Conservation (phyloP, 257 asterid species). For the Solanum pinnatisectum region DNA sequence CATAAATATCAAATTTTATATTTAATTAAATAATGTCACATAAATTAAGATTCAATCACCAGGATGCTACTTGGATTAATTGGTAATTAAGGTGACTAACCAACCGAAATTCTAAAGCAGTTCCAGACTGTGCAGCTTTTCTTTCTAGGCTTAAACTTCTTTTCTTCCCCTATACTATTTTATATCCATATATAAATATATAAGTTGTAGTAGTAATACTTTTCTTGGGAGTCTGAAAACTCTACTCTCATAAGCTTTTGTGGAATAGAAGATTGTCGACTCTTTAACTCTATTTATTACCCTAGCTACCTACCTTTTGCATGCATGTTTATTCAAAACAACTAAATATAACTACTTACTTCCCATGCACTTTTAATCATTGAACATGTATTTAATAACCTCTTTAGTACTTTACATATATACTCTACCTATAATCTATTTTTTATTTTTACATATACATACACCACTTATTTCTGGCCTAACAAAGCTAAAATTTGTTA, state of each 20-base stretch:
- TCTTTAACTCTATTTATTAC: not conserved
- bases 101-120: not conserved
- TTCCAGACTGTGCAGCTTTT: constrained; percentile 1
- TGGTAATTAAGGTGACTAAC: not conserved
- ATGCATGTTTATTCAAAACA: not conserved
- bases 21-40: not conserved
- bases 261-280: constrained; percentile 9
- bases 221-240: not conserved
- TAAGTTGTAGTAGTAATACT: not conserved
- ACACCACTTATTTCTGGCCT: not conserved
- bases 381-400: not conserved
- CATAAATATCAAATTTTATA: not conserved
- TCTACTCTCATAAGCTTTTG: not conserved
- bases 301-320: not conserved
- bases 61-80: not conserved
- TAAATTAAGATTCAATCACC: no score
- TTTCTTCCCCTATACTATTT: not conserved
- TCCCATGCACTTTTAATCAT: not conserved
- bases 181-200: not conserved
- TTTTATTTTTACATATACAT: not conserved
- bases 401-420: not conserved
- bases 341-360: not conserved
- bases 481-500: not conserved
- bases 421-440: not conserved
- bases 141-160: not conserved